Evolutionary conservation across 2,329 filamentous ascomycete genomes (phyloP).

Genomic region (Zasmidium cellare): DNA sequence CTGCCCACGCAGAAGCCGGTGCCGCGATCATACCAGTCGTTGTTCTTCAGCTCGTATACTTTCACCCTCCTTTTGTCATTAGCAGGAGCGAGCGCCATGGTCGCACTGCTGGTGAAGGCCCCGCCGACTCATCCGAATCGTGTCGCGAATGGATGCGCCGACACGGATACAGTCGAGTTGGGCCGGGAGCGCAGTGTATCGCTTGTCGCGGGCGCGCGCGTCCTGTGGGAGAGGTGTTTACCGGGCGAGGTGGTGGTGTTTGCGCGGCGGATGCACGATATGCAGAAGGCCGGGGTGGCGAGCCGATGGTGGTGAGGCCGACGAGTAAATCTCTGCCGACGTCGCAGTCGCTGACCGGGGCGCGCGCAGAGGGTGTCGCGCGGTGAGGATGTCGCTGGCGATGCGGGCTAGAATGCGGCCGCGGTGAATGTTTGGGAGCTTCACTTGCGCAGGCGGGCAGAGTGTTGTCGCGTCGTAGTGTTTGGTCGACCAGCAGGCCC

Average conservation of each 20-base stretch:
- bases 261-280: not conserved
- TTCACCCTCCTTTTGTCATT: conserved; percentile 74
- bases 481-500: not conserved
- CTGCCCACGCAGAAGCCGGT: conserved; percentile 91
- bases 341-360: not conserved
- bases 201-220: not conserved
- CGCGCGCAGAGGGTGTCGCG: not conserved
- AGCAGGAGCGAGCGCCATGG: conserved; percentile 38
- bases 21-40: conserved; percentile 98
- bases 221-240: not conserved
- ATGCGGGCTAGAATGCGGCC: not conserved
- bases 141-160: conserved; percentile 17
- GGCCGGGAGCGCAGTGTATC: not conserved
- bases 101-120: conserved; percentile 21
- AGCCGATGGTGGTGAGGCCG: not conserved
- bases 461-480: not conserved
- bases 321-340: not conserved
- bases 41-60: conserved; percentile 97
- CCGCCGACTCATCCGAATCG: conserved; percentile 23
- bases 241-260: not conserved
- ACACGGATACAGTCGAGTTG: not conserved
- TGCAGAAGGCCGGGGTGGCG: not conserved
- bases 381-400: not conserved
- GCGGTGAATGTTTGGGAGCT: not conserved
- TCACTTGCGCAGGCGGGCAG: not conserved